Evolutionary conservation across 164 flowering plant species (phyloP).

Genomic region (Hamamelis virginiana): DNA sequence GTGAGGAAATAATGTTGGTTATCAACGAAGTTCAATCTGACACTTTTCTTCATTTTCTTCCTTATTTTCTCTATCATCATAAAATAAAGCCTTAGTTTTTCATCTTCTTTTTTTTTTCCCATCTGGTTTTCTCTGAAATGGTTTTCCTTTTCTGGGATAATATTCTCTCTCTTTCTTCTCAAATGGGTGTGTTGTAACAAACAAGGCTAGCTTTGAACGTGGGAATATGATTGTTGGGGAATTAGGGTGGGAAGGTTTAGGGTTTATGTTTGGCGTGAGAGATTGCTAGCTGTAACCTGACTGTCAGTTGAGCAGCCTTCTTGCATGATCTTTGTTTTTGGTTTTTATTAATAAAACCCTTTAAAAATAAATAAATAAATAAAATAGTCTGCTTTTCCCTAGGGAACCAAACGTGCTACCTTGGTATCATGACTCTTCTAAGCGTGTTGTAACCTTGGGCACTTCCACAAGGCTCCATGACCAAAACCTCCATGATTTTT

Average conservation of each 20-base stretch:
- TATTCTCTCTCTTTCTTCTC: not conserved
- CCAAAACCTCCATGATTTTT: conserved; percentile 29
- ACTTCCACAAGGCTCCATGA: conserved; percentile 17
- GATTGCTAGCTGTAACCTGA: conserved; percentile 71
- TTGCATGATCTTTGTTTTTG: conserved; percentile 66
- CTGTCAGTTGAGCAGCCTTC: conserved; percentile 80
- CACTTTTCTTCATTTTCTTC: not conserved
- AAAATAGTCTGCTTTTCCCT: conserved; percentile 28
- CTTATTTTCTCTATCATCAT: too few species aligned
- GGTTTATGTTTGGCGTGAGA: conserved; percentile 57
- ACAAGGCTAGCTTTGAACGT: conserved; percentile 38
- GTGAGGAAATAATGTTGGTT: too few species aligned
- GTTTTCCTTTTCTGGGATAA: too few species aligned
- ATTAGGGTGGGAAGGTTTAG: conserved; percentile 22
- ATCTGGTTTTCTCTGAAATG: not conserved
- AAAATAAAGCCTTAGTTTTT: not conserved
- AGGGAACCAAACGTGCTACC: conserved; percentile 72
- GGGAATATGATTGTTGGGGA: conserved; percentile 43
- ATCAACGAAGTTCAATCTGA: too few species aligned
- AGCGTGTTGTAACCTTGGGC: conserved; percentile 45
- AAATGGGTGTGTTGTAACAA: conserved; percentile 12
- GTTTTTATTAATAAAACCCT: not conserved
- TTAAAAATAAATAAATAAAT: conserved; percentile 4
- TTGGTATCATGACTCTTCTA: conserved; percentile 50
- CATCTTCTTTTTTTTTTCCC: not conserved